phyloP scores from a whole-genome alignment of 805 yeast genomes.

The Starmerella tilneyi region DNA sequence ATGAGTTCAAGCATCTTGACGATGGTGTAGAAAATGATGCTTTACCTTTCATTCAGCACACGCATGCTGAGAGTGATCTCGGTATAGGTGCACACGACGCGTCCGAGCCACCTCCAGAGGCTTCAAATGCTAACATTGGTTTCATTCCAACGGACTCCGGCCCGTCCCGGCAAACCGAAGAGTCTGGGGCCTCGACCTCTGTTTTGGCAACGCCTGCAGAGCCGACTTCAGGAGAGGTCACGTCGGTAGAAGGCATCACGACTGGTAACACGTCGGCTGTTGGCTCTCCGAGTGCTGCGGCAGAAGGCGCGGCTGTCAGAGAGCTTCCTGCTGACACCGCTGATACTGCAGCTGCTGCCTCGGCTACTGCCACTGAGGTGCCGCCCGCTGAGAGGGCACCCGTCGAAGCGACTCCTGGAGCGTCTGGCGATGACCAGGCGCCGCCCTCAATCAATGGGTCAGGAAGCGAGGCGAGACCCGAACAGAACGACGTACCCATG shows the following conservation, averaged over 20 bases:
- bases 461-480: background rate
- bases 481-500: background rate
- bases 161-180: too few species aligned
- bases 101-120: constrained; percentile 7
- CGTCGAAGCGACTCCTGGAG: too few species aligned
- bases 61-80: constrained; percentile 15
- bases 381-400: too few species aligned
- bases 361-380: background rate
- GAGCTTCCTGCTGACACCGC: background rate
- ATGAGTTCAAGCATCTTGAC: constrained; percentile 23
- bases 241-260: too few species aligned
- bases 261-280: background rate
- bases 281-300: background rate
- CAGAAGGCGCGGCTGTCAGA: background rate
- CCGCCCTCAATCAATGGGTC: too few species aligned
- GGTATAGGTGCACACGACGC: constrained; percentile 10
- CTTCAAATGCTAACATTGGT: background rate
- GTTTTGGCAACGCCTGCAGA: background rate
- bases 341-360: background rate
- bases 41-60: constrained; percentile 34
- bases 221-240: background rate
- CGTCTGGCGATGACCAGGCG: too few species aligned
- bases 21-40: constrained; percentile 38
- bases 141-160: background rate
- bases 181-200: too few species aligned